Base-by-base conservation (phyloP, 129 eudicot species). In the Deinandra increscens region DNA sequence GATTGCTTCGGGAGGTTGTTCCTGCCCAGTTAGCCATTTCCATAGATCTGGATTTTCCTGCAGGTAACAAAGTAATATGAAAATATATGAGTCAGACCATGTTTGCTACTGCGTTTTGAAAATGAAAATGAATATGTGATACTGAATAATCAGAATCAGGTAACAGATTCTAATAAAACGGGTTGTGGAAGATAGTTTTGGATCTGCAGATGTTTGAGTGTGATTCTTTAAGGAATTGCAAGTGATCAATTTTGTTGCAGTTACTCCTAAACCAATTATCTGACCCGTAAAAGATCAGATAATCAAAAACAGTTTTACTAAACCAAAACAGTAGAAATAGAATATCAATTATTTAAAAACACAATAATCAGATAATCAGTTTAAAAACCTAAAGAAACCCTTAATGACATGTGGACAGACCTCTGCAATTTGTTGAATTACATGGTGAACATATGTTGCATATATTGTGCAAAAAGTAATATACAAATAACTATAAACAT, bases 11-110 rank as follows among this genome's bases (percentile, higher is more conserved):
- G 99, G 97, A 12, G 99, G 90, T 71, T 85, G 86, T 75, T 87
- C 99, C 74, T 93, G 99, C 14, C 91, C 82, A 44, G 90, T 82
- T 46, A 93, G 73, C 99, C 99, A 93, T 82, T 83, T 93, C 99
- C 99, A 93, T 14, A 93, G 73, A 78, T 93, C 99, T 3, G 99
- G 99, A 78, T 89, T 93, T 82, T 93, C 99, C 99, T 93, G 86
- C 73, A 20, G 8, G 10, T 73, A 41, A 9, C 11, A 73, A 39
- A 54, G 36, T 34, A 12, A n/a, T 37, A 37, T 17, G 36, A 42
- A 0, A 17, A 60, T 2, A n/a, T 5, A 60, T 13, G 65, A 14
- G 5, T 43, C 3, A 26, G 22, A 2, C 10, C 42, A 12, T 26
- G 17, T 5, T 56, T 56, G 63, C 39, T 29, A 56, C 13, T 56